These are phyloP conservation scores for Sclerotinia minor DNA, from an alignment of 2,329 filamentous ascomycete genomes.

Conservation along the genomic window DNA sequence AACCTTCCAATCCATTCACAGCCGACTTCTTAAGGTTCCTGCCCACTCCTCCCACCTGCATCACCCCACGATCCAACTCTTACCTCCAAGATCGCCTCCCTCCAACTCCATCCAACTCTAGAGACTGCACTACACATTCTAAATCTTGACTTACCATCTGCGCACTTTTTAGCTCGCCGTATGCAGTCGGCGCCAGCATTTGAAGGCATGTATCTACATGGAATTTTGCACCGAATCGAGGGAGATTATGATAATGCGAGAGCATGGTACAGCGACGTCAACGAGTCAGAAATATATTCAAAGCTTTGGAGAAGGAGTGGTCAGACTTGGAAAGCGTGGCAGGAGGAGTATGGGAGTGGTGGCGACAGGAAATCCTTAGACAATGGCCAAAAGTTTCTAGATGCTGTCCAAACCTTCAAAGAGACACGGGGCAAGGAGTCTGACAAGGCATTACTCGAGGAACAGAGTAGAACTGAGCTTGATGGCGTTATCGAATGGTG, in stretches of 20 bases:
- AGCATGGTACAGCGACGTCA: conserved; percentile 51
- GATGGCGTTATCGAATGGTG: conserved; percentile 47
- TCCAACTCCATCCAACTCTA: conserved; percentile 49
- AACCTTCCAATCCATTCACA: conserved; percentile 13
- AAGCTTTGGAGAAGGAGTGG: conserved; percentile 40
- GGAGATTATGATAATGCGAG: conserved; percentile 52
- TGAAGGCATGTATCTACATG: conserved; percentile 54
- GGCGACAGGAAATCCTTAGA: conserved; percentile 34
- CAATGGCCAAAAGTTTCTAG: conserved; percentile 44
- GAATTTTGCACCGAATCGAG: conserved; percentile 52
- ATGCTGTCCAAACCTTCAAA: conserved; percentile 41
- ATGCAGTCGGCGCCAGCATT: conserved; percentile 51
- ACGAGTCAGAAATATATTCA: conserved; percentile 42
- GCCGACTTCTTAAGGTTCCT: conserved; percentile 17
- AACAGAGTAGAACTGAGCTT: conserved; percentile 45
- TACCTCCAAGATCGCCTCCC: conserved; percentile 38
- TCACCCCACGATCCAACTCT: conserved; percentile 28
- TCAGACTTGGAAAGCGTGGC: conserved; percentile 21
- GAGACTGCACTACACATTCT: conserved; percentile 53
- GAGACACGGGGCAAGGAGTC: conserved; percentile 15
- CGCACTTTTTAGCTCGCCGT: conserved; percentile 54
- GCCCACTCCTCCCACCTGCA: conserved; percentile 38
- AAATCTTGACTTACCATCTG: conserved; percentile 51
- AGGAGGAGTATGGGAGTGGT: conserved; percentile 1
- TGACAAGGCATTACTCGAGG: conserved; percentile 33